Evolutionary conservation across 345 rosid genomes (phyloP).

Genomic region (Populus davidiana): DNA sequence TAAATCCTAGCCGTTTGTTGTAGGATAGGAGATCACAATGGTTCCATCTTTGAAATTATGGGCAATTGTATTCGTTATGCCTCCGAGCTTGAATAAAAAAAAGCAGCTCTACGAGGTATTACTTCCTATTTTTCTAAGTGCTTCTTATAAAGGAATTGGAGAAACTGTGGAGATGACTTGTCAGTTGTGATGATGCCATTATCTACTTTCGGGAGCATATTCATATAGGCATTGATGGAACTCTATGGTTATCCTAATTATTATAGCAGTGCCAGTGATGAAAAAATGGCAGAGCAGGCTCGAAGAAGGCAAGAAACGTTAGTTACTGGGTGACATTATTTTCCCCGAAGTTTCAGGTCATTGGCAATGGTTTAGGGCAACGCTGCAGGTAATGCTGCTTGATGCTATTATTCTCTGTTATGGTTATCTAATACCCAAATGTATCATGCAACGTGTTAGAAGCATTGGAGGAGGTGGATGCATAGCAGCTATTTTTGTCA

Average conservation of each 20-base stretch:
- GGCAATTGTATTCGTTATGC: slow-evolving; percentile 32
- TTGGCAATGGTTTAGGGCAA: too few relatives aligned
- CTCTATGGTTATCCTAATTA: not conserved
- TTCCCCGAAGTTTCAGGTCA: too few relatives aligned
- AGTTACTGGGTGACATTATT: too few relatives aligned
- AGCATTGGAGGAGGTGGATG: too few relatives aligned
- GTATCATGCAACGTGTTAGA: too few relatives aligned
- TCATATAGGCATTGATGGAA: not conserved
- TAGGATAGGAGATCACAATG: slow-evolving; percentile 29
- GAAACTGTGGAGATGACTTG: not conserved
- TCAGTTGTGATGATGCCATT: not conserved
- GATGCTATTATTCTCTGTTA: too few relatives aligned
- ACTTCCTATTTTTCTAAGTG: slow-evolving; percentile 21
- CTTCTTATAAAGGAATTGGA: slow-evolving; percentile 8
- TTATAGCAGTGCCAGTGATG: not conserved
- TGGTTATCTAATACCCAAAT: too few relatives aligned
- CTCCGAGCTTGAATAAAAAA: slow-evolving; percentile 34
- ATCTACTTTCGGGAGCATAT: not conserved
- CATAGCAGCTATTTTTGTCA: too few relatives aligned
- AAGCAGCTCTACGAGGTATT: slow-evolving; percentile 38
- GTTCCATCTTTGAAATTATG: slow-evolving; percentile 15
- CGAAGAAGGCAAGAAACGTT: not conserved
- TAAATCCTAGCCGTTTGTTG: slow-evolving; percentile 27
- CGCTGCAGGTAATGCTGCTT: too few relatives aligned
- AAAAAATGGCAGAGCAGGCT: not conserved